Evolutionary conservation across 805 yeast genomes (phyloP), one percentile per base, ranked within the genome.

Genomic region (Pichia membranifaciens): DNA sequence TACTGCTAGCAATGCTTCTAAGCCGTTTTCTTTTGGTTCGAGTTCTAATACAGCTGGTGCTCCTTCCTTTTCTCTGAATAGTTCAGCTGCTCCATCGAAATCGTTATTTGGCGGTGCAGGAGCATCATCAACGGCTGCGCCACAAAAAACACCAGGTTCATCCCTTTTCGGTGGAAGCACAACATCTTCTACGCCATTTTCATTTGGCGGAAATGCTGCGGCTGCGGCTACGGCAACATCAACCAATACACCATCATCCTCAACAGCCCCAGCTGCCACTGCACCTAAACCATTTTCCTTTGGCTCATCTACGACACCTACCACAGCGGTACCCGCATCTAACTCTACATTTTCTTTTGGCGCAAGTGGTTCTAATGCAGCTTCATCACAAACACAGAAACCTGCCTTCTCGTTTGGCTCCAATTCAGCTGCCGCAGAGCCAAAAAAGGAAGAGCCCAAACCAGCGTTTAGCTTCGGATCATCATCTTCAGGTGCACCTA

Each of bases 1-100:
- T 8, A 10, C 29, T 10, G 10, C 10, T 10, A 25, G 29, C 29
- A 25, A 7, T 25, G 29, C 29, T 8, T 25, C 29, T 10, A 47
- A 50, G 1, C 45, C 44, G 29, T 17, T 38, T 7, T 23, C 38
- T 35, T 35, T 37, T 8, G 36, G 38, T 13, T 53, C 57, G 4
- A 64, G 60, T 7, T 25, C 47, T 15, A 12, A 22, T 20, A 38
- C 23, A 3, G 32, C 45, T 25, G 41, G 41, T n/a, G 20, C 36
- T 3, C 33, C 45, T 3, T 23, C 35, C 29, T 44, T 45, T 43
- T 28, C 32, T 3, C 33, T 42, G 29, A 34, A 28, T n/a, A 7
- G 39, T 12, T 5, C 16, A 7, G 28, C 39, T 8, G 2, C 45
- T 17, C n/a, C 34, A 7, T 15, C 45, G 20, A 12, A 38, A n/a